Evolutionary conservation across 768 basidiomycete species (phyloP), one percentile per base, ranked within the genome.

Genomic region (Tubosaeta sp.): DNA sequence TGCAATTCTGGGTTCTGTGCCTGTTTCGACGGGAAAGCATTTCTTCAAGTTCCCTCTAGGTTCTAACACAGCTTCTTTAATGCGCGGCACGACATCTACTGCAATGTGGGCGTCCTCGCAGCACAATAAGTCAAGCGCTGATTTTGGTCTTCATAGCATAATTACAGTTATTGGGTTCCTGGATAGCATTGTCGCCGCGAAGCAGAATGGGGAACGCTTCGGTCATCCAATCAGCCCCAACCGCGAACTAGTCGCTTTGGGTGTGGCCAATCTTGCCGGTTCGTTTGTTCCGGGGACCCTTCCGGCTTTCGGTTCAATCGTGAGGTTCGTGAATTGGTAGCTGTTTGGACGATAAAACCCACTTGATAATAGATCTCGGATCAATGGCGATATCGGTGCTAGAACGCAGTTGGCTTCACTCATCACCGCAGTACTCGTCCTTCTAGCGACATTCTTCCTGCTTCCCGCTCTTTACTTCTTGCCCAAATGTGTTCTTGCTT

Each of bases 151-250:
- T 39, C 17, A 31, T 58, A 90, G 88, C 31, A 66, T 93, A 48
- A 86, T 91, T 46, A 81, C 88, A 0, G 78, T 95, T 38, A 79
- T 92, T 19, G 97, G 97, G 1, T 97, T 95, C 67, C 74, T 99
- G 54, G 95, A 99, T 66, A 91, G 88, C 54, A 93, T 97, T 55
- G 92, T 94, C 3, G 90, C 94, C 0, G 95, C 95, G 3, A 97
- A 98, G 63, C 94, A 97, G 66, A 95, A 89, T 54, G 83, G 84
- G 0, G 80, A 83, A 4, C 84, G 85, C 12, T 97, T 86, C 63
- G 88, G 91, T 3, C 86, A 97, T 66, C 80, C 88, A 0, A 88
- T 98, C 57, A 89, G 84, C 57, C 92, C 94, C 0, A 99, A 98
- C 65, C 86, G 97, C 27, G 97, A 99, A 64, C 77, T 98, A 1